Conservation (phyloP, 164 flowering plant genomes). For the Akebia trifoliata region DNA sequence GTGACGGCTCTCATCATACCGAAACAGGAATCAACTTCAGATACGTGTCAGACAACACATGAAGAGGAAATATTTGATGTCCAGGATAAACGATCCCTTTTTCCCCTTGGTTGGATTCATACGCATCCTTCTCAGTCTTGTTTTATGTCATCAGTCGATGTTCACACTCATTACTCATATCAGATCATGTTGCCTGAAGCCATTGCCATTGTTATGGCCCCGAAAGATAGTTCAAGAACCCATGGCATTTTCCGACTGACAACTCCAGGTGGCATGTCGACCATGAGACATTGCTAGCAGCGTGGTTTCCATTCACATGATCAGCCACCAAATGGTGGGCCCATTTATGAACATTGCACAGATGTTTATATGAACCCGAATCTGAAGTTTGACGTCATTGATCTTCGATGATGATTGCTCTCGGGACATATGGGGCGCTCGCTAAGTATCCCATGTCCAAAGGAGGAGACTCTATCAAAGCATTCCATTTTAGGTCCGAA, state of each 20-base stretch:
- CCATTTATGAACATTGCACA: constrained; percentile 81
- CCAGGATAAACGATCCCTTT: no score
- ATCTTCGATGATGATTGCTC: constrained; percentile 71
- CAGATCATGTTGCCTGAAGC: constrained; percentile 98
- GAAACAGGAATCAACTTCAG: no score
- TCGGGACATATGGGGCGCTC: no score
- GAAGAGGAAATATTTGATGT: no score
- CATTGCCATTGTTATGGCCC: constrained; percentile 98
- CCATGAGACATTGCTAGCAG: constrained; percentile 69
- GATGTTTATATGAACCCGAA: constrained; percentile 85
- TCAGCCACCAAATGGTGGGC: constrained; percentile 77
- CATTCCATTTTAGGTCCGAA: constrained; percentile 93
- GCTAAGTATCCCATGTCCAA: constrained; percentile 53
- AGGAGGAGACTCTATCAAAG: constrained; percentile 75
- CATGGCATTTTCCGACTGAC: constrained; percentile 90
- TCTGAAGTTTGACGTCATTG: constrained; percentile 77
- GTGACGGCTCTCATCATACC: no score
- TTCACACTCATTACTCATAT: constrained; percentile 95
- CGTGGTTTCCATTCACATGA: constrained; percentile 93
- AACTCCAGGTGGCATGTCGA: constrained; percentile 81
- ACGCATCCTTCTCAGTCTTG: constrained; percentile 98
- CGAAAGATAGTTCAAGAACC: constrained; percentile 65
- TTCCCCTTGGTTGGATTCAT: no score
- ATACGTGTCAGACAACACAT: no score
- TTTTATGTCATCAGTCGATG: constrained; percentile 95